These are phyloP conservation scores for Paecilomyces dactylethromorphus DNA, from an alignment of 2,329 filamentous ascomycete genomes.

Conservation along the genomic window DNA sequence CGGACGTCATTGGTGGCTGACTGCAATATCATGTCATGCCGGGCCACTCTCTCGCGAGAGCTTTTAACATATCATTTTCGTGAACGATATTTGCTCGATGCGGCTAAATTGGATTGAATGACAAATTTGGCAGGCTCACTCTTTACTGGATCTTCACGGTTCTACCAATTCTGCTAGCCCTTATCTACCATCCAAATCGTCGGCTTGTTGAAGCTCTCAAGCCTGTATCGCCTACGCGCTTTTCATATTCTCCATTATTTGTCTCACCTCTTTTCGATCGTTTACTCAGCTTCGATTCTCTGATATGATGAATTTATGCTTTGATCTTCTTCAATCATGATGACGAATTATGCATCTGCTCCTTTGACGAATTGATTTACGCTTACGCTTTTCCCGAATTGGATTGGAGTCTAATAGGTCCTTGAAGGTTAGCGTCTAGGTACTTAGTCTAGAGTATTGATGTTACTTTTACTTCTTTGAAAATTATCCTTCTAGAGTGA, in stretches of 20 bases:
- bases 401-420: background rate
- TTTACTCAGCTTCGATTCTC: background rate
- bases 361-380: background rate
- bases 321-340: background rate
- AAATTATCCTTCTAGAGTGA: background rate
- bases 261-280: background rate
- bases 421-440: background rate
- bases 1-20: background rate
- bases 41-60: background rate
- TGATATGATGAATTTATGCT: background rate
- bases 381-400: background rate
- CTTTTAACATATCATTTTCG: background rate
- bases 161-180: background rate
- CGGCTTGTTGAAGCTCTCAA: background rate
- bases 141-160: background rate
- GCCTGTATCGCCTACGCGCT: background rate
- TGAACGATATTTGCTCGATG: background rate
- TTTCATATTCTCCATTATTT: background rate
- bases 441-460: background rate
- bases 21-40: background rate
- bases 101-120: background rate
- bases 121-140: background rate
- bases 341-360: background rate
- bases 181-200: background rate
- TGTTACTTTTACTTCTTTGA: background rate